Evolutionary conservation across 768 basidiomycete genomes (phyloP).

Genomic region (Pleurotus sapidus): DNA sequence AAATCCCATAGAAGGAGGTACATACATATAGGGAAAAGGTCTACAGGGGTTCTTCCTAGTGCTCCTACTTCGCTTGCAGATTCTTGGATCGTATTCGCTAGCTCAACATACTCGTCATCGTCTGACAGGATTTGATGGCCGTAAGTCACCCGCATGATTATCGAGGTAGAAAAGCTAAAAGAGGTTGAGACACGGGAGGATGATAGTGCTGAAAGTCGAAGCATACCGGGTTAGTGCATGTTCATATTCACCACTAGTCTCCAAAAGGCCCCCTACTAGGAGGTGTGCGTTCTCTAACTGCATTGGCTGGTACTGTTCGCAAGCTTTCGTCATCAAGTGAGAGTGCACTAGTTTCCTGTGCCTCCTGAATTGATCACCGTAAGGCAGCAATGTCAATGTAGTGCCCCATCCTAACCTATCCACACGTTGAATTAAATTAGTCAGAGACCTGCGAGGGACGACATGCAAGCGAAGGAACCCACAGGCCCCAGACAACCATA

Average conservation of each 20-base stretch:
- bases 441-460: neutral
- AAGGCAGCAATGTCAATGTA: constrained; percentile 4
- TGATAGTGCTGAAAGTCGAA: neutral
- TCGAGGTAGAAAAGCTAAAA: constrained; percentile 14
- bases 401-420: neutral
- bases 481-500: constrained; percentile 47
- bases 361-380: constrained; percentile 44
- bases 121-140: constrained; percentile 26
- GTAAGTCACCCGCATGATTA: constrained; percentile 22
- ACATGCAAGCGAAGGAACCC: constrained; percentile 13
- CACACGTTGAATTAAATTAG: neutral
- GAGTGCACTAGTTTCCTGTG: constrained; percentile 40
- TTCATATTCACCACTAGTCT: constrained; percentile 7
- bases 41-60: constrained; percentile 14
- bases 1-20: neutral
- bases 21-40: constrained; percentile 25
- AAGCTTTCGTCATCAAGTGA: constrained; percentile 23
- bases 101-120: constrained; percentile 33
- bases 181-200: neutral
- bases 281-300: constrained; percentile 31
- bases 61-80: constrained; percentile 17
- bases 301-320: constrained; percentile 39
- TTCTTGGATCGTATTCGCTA: constrained; percentile 27
- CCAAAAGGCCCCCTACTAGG: constrained; percentile 35
- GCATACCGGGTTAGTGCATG: constrained; percentile 40